Base-by-base conservation (phyloP, 108 stramenopile species). In the Cyclotella choctawhatcheeana region DNA sequence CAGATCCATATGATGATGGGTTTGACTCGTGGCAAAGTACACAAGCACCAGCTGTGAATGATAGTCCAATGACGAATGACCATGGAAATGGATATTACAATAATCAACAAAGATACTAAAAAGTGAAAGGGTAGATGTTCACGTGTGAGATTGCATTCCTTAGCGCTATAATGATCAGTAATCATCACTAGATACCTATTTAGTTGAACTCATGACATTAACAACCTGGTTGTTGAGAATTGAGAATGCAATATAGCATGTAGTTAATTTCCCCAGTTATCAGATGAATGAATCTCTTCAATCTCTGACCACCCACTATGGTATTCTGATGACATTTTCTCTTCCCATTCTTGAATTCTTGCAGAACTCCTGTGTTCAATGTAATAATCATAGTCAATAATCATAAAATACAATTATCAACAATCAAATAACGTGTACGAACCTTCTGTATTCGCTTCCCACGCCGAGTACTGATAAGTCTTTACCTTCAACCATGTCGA, bases 1-100 rank as follows among this genome's bases (percentile, higher is more conserved):
- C 76, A 8, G 76, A 70, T 40, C 48, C 48, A 17, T 65, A 58
- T 65, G 73, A 55, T 5, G 55, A 64, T 8, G 62, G 64, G 17
- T 69, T 44, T 32, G 58, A 33, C 21, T 34, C 68, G 34, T 64
- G 73, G 67, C 56, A 52, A 40, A 31, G 24, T 45, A 32, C 61
- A 3, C 61, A 67, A 25, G 4, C 24, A 22, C 4, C 0, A 18
- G 45, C 20, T 25, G 54, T 37, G 27, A 44, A 55, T 64, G 53
- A 54, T n/a, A 20, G n/a, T 54, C 4, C 53, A 25, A 54, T 54
- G 53, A 27, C 27, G 5, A 4, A 54, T 27, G 16, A 26, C 2
- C 26, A 27, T 5, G 53, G 53, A 50, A 4, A 50, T 4, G 4
- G 13, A 50, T 20, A 7, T 22, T 29, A 54, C 26, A 27, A 27